Percentiles rank a stretch among this genome's conserved stretches.
These are phyloP conservation scores for Auxenochlorella pyrenoidosa DNA, from an alignment of 139 green algal species.

Conservation along the genomic window DNA sequence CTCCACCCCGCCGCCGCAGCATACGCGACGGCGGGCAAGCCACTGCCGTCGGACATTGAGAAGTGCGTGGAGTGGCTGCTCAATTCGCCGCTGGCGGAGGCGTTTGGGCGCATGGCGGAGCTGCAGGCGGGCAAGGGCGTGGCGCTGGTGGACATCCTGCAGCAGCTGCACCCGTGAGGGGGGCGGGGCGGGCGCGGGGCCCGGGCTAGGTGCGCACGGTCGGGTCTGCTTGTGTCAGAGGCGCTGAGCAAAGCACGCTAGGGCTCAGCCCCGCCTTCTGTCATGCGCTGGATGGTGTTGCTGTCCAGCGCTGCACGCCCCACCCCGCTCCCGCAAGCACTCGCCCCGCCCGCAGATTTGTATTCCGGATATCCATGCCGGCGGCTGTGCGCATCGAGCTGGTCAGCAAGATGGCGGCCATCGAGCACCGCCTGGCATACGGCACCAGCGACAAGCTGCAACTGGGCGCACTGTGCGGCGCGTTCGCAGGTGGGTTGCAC, in stretches of 20 bases:
- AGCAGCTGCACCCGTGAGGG: constrained; percentile 89
- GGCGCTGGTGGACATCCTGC: constrained; percentile 92
- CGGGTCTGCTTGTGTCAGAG: too few relatives aligned
- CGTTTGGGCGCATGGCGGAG: constrained; percentile 50
- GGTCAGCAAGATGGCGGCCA: constrained; percentile 83
- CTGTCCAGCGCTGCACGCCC: too few relatives aligned
- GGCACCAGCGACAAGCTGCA: constrained; percentile 89
- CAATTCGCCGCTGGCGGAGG: constrained; percentile 80
- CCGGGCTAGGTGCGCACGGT: too few relatives aligned
- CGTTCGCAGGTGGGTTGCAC: constrained; percentile 61
- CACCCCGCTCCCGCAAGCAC: too few relatives aligned
- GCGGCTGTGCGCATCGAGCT: constrained; percentile 66
- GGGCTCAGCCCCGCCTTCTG: too few relatives aligned
- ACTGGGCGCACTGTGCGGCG: constrained; percentile 84
- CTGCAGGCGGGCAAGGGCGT: constrained; percentile 79
- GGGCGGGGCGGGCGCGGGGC: too few relatives aligned
- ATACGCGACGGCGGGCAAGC: constrained; percentile 94
- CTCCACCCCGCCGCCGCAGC: constrained; percentile 50
- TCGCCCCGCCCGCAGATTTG: constrained; percentile 58
- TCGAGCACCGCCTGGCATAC: constrained; percentile 89
- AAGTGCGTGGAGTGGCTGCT: constrained; percentile 78
- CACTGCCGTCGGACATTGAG: constrained; percentile 89
- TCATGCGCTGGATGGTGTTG: too few relatives aligned
- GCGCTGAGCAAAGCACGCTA: too few relatives aligned
- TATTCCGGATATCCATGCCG: constrained; percentile 85